Percentiles rank a stretch among this genome's conserved stretches.
Conservation (phyloP, 139 green algal species). For the Spirogloea muscicola region DNA sequence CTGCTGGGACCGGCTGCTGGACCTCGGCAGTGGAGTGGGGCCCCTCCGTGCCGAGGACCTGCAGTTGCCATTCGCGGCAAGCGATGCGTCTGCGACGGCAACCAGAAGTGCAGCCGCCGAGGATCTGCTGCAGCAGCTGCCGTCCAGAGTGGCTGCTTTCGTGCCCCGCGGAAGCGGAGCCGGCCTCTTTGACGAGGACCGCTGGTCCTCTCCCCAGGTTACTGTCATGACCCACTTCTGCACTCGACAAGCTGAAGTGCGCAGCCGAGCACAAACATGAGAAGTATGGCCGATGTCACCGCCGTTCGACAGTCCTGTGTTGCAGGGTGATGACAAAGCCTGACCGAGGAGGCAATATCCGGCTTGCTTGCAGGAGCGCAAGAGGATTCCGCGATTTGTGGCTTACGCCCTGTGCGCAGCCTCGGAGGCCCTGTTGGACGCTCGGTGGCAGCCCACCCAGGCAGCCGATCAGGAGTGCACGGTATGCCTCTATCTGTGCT, state of each 20-base stretch:
- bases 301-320: too few relatives aligned
- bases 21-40: slow-evolving; percentile 2
- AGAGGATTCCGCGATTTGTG: slow-evolving; percentile 26
- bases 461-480: neutral
- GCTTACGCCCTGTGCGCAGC: slow-evolving; percentile 26
- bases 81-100: neutral
- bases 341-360: too few relatives aligned
- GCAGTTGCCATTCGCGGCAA: neutral
- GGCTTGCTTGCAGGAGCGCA: too few relatives aligned
- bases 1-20: slow-evolving; percentile 16
- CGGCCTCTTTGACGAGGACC: slow-evolving; percentile 8
- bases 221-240: too few relatives aligned
- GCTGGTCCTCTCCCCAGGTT: slow-evolving; percentile 8
- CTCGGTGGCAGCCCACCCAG: slow-evolving; percentile 20
- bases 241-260: too few relatives aligned
- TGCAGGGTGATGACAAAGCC: too few relatives aligned
- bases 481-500: neutral
- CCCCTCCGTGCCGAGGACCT: slow-evolving; percentile 6
- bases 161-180: neutral
- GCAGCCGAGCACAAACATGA: too few relatives aligned
- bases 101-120: too few relatives aligned
- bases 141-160: slow-evolving; percentile 21
- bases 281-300: too few relatives aligned
- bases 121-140: slow-evolving; percentile 14
- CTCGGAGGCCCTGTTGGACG: slow-evolving; percentile 25